Evolutionary conservation across 441 rosid genomes (phyloP), one percentile per base, ranked within the genome.

Genomic region (Codiaeum variegatum): DNA sequence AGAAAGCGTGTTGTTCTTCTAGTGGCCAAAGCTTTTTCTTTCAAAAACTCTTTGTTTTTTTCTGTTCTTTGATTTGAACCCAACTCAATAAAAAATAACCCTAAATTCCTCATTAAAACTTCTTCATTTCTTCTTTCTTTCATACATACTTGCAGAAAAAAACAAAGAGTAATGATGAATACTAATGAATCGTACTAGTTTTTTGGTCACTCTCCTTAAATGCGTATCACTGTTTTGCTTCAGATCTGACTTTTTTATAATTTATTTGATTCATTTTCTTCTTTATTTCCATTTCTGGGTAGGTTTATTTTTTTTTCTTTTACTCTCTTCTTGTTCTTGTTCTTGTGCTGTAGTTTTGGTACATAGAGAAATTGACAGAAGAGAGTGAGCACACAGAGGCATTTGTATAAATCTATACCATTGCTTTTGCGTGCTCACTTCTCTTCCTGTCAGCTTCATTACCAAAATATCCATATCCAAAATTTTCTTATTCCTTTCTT

Each of bases 361-460:
- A 68, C 81, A 68, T 67, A 51, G 90, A 51, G 90, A 91, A 89
- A 78, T 86, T 94, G 97, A 94, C 98, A 92, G 98, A 92, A 94
- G 98, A 94, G 98, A 90, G 96, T 90, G 98, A 91, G 97, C 97
- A 94, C 98, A 83, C 91, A 90, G 85, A 84, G 91, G 94, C 85
- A 80, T 65, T 85, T 83, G 89, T 86, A 92, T 88, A 75, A 71
- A 31, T 64, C 71, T 86, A 84, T 89, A 82, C 89, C 75, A 62
- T 71, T 91, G 89, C 94, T 84, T 86, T 87, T 92, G 93, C 79
- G 99, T 94, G 99, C 99, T 91, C 93, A 90, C 83, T 77, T 80
- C 93, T 90, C 96, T 83, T 82, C 73, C 83, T 87, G 99, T 92
- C 97, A 88, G 74, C 75, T 86, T 85, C 88, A 79, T n/a, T n/a